A percentile compares a stretch with the other conserved stretches of the same genome.
Evolutionary conservation across 108 stramenopile species (phyloP).

Genomic region (Cyclostephanos tholiformis): DNA sequence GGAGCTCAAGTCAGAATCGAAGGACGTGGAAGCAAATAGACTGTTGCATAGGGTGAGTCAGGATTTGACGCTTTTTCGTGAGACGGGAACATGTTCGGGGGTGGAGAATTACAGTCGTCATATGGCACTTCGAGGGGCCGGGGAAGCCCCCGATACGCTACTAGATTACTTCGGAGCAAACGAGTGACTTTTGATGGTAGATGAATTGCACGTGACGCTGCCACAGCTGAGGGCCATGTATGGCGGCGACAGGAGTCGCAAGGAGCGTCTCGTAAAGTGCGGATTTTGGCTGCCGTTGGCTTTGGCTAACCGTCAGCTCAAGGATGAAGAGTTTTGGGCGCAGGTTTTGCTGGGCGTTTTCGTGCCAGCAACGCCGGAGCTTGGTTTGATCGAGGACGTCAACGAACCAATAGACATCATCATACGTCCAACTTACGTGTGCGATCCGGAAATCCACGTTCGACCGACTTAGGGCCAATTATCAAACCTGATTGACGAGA

Average conservation of each 20-base stretch:
- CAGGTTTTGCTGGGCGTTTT: constrained; percentile 63
- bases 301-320: constrained; percentile 78
- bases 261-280: constrained; percentile 66
- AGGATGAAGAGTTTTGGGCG: constrained; percentile 76
- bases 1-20: constrained; percentile 41
- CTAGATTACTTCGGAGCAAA: constrained; percentile 59
- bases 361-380: constrained; percentile 79
- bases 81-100: constrained; percentile 69
- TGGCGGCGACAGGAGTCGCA: constrained; percentile 66
- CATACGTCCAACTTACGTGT: constrained; percentile 78
- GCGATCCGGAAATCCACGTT: constrained; percentile 71
- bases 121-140: constrained; percentile 55
- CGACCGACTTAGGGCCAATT: constrained; percentile 56
- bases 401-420: constrained; percentile 62
- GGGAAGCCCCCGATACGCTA: constrained; percentile 42
- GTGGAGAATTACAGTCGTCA: constrained; percentile 81
- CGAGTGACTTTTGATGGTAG: constrained; percentile 76
- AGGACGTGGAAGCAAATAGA: constrained; percentile 59
- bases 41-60: constrained; percentile 61
- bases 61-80: constrained; percentile 60
- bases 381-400: constrained; percentile 20
- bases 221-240: constrained; percentile 83
- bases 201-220: constrained; percentile 79
- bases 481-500: constrained; percentile 51
- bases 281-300: constrained; percentile 85